Evolutionary conservation across 1,284 basidiomycete genomes (phyloP).

Genomic region (Earliella scabrosa): DNA sequence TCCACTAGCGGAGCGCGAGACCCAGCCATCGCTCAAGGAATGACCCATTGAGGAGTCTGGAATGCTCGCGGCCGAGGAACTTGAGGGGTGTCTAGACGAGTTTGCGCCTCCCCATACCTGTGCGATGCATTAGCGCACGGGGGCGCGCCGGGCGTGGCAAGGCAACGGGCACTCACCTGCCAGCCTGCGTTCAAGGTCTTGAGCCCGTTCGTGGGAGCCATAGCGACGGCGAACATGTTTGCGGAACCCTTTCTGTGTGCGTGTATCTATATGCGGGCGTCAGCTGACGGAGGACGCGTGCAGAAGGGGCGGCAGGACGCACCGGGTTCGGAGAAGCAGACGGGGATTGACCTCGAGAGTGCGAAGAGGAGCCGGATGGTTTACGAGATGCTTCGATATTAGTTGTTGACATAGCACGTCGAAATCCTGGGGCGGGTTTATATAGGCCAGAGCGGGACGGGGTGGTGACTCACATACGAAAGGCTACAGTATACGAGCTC

Average conservation of each 20-base stretch:
- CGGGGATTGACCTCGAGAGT: conserved; percentile 65
- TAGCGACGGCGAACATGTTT: conserved; percentile 59
- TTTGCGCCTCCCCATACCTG: conserved; percentile 65
- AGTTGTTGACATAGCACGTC: conserved; percentile 51
- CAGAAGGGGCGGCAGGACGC: conserved; percentile 26
- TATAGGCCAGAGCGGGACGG: conserved; percentile 17
- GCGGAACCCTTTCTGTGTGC: conserved; percentile 49
- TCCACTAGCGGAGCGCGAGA: conserved; percentile 53
- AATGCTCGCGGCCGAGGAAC: conserved; percentile 59
- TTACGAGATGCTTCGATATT: conserved; percentile 56
- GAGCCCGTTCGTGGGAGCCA: conserved; percentile 50
- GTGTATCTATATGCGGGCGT: conserved; percentile 38
- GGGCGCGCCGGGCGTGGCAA: background rate
- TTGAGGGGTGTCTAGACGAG: conserved; percentile 63
- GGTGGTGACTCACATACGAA: conserved; percentile 27
- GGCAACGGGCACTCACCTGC: conserved; percentile 56
- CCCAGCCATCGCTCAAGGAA: conserved; percentile 57
- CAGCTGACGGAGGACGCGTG: background rate
- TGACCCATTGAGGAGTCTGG: conserved; percentile 53
- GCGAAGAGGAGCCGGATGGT: conserved; percentile 68
- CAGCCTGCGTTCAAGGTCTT: conserved; percentile 66
- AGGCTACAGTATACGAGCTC: conserved; percentile 23
- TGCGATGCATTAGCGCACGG: conserved; percentile 5
- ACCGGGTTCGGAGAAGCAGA: conserved; percentile 61
- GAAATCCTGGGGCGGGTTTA: conserved; percentile 20